Evolutionary conservation across 2,329 filamentous ascomycete genomes (phyloP).

Genomic region (Fusarium phyllophilum): DNA sequence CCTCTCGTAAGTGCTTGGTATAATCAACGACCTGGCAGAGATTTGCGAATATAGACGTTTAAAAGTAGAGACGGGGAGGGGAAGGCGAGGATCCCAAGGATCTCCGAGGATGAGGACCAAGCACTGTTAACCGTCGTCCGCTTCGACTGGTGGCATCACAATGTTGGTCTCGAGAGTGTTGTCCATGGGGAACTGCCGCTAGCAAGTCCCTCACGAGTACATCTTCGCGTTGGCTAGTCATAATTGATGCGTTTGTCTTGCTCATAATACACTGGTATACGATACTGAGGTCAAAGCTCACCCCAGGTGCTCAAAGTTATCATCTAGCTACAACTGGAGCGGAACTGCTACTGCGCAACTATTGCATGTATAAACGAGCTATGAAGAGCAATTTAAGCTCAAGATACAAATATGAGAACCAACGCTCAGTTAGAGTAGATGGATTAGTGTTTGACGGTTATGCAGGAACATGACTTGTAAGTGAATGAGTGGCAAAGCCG

Average conservation of each 20-base stretch:
- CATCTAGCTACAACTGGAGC: no score
- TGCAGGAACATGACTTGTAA: background rate
- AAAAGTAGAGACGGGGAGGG: background rate
- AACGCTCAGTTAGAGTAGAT: fast-evolving
- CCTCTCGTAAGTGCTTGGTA: background rate
- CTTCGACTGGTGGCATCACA: conserved; percentile 31
- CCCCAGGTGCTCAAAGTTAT: no score
- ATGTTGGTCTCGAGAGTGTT: conserved; percentile 40
- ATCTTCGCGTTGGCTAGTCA: no score
- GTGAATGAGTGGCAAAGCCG: background rate
- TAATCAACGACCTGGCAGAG: background rate
- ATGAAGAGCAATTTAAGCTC: no score
- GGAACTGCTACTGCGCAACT: no score
- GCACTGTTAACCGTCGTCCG: background rate
- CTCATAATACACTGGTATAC: no score
- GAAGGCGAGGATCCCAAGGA: background rate
- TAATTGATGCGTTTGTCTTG: no score
- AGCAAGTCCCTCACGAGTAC: no score
- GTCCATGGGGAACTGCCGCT: conserved; percentile 28
- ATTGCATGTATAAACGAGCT: no score
- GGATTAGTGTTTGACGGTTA: background rate
- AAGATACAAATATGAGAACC: no score
- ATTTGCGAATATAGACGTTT: fast-evolving
- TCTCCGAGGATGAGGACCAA: background rate
- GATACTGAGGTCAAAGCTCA: no score